Percentiles rank a stretch among this genome's conserved stretches.
phyloP scores from a whole-genome alignment of 441 rosid species.

The Capsella rubella region DNA sequence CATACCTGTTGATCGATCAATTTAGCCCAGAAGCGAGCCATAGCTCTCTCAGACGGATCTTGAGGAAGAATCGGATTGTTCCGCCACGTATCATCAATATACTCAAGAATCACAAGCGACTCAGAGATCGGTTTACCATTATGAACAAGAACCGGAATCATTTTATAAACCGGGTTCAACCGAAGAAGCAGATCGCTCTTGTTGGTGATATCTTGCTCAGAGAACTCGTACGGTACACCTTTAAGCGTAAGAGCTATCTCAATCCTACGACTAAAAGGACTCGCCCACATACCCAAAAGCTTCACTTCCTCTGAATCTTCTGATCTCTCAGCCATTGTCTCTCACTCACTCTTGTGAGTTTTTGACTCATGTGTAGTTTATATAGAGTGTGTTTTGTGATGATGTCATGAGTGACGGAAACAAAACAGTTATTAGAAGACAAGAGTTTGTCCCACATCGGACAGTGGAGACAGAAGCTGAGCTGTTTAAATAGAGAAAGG shows the following conservation, averaged over 20 bases:
- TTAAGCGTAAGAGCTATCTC: constrained; percentile 58
- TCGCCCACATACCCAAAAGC: constrained; percentile 51
- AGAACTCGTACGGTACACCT: constrained; percentile 50
- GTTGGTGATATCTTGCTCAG: constrained; percentile 44
- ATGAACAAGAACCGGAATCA: constrained; percentile 54
- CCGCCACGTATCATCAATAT: constrained; percentile 54
- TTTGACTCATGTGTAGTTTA: too few relatives aligned
- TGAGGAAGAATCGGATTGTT: constrained; percentile 49
- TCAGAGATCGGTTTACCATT: constrained; percentile 48
- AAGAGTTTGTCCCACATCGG: constrained; percentile 37
- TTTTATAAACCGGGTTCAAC: constrained; percentile 49
- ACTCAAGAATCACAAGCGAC: constrained; percentile 54
- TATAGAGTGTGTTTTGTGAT: too few relatives aligned
- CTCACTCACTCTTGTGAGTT: not conserved
- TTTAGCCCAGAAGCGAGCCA: constrained; percentile 46
- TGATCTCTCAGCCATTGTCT: not conserved
- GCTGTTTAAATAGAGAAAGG: not conserved
- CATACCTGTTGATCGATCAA: constrained; percentile 50
- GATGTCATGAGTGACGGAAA: constrained; percentile 24
- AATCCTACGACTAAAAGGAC: constrained; percentile 52
- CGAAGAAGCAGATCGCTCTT: constrained; percentile 50
- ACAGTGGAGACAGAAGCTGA: not conserved
- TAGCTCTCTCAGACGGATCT: constrained; percentile 47
- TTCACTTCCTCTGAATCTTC: constrained; percentile 48
- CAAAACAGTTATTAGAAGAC: not conserved